Evolutionary conservation across 257 asterid species (phyloP), one percentile per base, ranked within the genome.

Genomic region (Solanum virginianum): DNA sequence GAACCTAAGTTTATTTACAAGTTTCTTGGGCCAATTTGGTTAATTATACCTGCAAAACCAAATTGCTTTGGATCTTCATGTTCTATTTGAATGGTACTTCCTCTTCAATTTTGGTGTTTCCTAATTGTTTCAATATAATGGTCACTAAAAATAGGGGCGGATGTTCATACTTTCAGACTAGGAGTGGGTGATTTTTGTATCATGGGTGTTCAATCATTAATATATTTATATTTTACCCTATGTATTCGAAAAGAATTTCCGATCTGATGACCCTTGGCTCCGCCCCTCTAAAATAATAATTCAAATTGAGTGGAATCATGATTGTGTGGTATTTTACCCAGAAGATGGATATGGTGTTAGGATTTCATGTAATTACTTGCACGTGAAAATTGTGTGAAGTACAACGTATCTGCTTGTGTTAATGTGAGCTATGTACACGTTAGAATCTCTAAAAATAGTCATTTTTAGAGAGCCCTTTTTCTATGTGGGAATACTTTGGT

Each of bases 11-110:
- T 49, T 22, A 74, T 45, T 20, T n/a, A 24, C 85, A 26, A 82
- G 85, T 45, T 65, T 83, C 85, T 83, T 83, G 85, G 85, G 49
- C 66, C 85, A 63, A 24, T 83, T 65, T 49, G 16, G 16, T 36
- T 17, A 39, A 69, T 17, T 43, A 82, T 47, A 41, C 62, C 20
- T 72, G 36, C 20, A 72, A 45, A 62, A 22, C 62, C 77, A 60
- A 60, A 39, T 82, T 45, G 80, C 63, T 82, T 66, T 65, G 77
- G 72, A 82, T 65, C 85, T 43, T 49, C 22, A 41, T 82, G 60
- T 62, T 82, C 72, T 22, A 39, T 82, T 12, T 62, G 75, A 59
- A 60, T 81, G 56, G 70, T 39, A 81, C 43, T 36, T 60, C 8
- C 57, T 82, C 57, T 49, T 22, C 51, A 14, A 2, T 24, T 47